Conservation (phyloP, 208 protist species). For the Angomonas desouzai region DNA sequence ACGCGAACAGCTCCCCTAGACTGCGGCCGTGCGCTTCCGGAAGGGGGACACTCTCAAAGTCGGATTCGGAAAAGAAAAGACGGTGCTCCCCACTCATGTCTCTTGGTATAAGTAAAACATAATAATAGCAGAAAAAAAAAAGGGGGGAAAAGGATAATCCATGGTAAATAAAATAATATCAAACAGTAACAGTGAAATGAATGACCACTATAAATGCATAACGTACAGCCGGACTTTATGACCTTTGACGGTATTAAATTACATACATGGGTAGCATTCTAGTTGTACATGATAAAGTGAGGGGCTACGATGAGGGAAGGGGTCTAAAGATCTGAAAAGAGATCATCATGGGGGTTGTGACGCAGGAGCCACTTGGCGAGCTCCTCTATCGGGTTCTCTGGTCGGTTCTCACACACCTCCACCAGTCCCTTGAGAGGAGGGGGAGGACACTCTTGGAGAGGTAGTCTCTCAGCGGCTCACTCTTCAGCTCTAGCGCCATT, state of each 20-base stretch:
- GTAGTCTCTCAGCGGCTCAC: conserved; percentile 81
- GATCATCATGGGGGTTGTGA: conserved; percentile 88
- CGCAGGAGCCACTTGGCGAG: conserved; percentile 91
- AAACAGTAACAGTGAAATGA: not conserved
- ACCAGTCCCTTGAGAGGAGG: conserved; percentile 91
- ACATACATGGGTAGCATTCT: not conserved
- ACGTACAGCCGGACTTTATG: not conserved
- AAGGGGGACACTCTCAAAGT: not conserved
- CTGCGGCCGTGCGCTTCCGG: not conserved
- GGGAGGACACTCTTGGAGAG: conserved; percentile 92
- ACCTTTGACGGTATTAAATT: no score
- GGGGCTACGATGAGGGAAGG: not conserved
- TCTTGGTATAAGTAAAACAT: not conserved
- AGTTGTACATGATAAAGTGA: not conserved
- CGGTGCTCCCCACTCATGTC: not conserved
- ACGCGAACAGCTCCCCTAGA: not conserved
- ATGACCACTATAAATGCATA: not conserved
- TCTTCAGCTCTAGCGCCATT: conserved; percentile 75
- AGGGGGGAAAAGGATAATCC: not conserved
- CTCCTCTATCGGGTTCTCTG: conserved; percentile 93
- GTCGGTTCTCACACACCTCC: conserved; percentile 86
- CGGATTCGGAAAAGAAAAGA: not conserved
- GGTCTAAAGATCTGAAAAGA: conserved; percentile 61
- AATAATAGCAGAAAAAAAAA: not conserved
- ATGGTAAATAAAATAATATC: not conserved